Evolutionary conservation across 345 rosid genomes (phyloP).

Genomic region (Aethionema arabicum): DNA sequence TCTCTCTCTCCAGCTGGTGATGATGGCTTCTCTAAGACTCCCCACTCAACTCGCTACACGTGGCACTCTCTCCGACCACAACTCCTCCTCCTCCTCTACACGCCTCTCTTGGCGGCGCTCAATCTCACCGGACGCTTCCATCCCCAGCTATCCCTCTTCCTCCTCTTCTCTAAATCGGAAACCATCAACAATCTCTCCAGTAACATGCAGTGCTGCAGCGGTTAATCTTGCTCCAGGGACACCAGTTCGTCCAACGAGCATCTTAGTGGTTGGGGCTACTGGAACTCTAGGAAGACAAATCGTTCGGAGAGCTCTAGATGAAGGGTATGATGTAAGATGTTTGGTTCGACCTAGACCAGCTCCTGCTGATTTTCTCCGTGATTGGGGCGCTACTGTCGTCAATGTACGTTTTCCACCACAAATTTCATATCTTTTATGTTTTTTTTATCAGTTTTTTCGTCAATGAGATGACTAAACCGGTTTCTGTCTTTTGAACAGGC

Average conservation of each 20-base stretch:
- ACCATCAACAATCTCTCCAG: slow-evolving; percentile 25
- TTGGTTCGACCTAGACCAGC: slow-evolving; percentile 93
- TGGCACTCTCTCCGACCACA: slow-evolving; percentile 35
- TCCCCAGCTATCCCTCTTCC: slow-evolving; percentile 17
- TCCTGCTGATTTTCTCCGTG: slow-evolving; percentile 92
- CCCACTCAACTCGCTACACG: slow-evolving; percentile 54
- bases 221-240: slow-evolving; percentile 81
- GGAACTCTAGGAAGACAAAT: slow-evolving; percentile 93
- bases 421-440: not conserved
- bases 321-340: slow-evolving; percentile 89
- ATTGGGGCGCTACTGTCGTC: slow-evolving; percentile 96
- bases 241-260: slow-evolving; percentile 71
- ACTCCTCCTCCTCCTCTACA: slow-evolving; percentile 29
- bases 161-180: slow-evolving; percentile 26
- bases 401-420: slow-evolving; percentile 44
- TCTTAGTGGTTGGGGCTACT: slow-evolving; percentile 83
- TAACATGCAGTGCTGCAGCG: slow-evolving; percentile 45
- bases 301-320: slow-evolving; percentile 87
- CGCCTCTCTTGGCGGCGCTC: slow-evolving; percentile 44
- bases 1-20: not conserved
- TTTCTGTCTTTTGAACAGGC: slow-evolving; percentile 50
- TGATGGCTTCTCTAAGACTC: slow-evolving; percentile 59
- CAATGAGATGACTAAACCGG: slow-evolving; percentile 8
- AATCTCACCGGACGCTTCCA: slow-evolving; percentile 35
- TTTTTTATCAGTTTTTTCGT: slow-evolving; percentile 4